A percentile compares a stretch with the other conserved stretches of the same genome.
These are phyloP conservation scores for Flaveria floridana DNA, from an alignment of 140 eudicot genomes.

Conservation along the genomic window DNA sequence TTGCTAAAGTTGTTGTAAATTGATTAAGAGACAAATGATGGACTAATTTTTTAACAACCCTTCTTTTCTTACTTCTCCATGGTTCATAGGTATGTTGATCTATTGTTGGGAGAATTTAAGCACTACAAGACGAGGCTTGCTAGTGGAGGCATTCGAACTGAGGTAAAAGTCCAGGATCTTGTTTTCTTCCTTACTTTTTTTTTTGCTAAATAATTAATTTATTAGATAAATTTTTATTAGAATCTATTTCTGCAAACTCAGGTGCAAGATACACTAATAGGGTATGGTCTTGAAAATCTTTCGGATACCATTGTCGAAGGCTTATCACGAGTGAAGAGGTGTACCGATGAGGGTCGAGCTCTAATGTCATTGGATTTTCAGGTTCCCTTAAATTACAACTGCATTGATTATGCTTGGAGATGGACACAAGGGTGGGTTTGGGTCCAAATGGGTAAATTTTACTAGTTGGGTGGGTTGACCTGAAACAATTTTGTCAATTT, in stretches of 20 bases:
- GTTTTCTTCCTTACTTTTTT: background rate
- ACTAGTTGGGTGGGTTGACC: background rate
- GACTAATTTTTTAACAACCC: background rate
- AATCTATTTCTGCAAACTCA: conserved; percentile 31
- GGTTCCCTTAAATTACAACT: conserved; percentile 40
- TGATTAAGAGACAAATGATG: background rate
- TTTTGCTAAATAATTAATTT: conserved; percentile 6
- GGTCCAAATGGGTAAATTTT: background rate
- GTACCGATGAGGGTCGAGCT: conserved; percentile 96
- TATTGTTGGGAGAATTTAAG: conserved; percentile 92
- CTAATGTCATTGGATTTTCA: conserved; percentile 97
- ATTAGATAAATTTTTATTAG: conserved; percentile 8
- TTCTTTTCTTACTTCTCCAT: background rate
- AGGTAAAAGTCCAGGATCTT: conserved; percentile 44
- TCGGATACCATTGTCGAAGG: conserved; percentile 89
- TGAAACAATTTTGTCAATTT: background rate
- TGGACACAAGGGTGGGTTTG: conserved; percentile 10
- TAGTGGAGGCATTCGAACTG: conserved; percentile 79
- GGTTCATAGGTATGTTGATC: conserved; percentile 75
- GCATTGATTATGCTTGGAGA: conserved; percentile 16
- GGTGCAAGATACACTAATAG: conserved; percentile 81
- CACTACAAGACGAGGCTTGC: conserved; percentile 85
- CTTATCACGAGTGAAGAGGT: conserved; percentile 83
- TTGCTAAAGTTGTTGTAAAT: conserved; percentile 14
- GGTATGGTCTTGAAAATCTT: conserved; percentile 77